Evolutionary conservation across 495 filamentous ascomycete genomes (phyloP), one percentile per base, ranked within the genome.

Genomic region (Penicillium bialowiezense): DNA sequence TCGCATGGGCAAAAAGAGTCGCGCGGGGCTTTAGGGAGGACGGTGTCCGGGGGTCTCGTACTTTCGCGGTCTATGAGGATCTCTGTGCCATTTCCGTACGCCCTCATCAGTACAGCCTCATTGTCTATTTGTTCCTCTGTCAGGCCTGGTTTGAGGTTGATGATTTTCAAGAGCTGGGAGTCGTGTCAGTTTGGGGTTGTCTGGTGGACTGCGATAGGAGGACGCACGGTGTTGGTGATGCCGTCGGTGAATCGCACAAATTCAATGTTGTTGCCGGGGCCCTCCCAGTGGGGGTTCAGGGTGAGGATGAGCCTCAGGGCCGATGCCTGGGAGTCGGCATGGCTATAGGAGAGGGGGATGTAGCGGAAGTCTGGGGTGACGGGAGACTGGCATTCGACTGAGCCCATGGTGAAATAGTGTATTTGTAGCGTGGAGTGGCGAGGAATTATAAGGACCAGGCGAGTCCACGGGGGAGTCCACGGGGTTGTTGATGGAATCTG

Each of bases 41-140:
- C 42, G 31, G 26, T 14, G 28, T 40, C 18, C 5, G 33, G 59
- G 40, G 23, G 52, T 34, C 35, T 48, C 81, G 79, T 85, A 84
- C 93, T 85, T 73, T 96, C 88, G 48, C 93, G 88, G 72, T 99
- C 95, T 72, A 99, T 97, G 54, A 99, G 81, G 41, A 97, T 78
- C 60, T 95, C 89, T 48, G 93, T 97, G 45, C 90, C 90, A 63
- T 92, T 84, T 55, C 93, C 93, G 67, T 97, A 99, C 42, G 93
- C 93, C 54, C 93, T 83, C 62, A 99, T 78, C 47, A 99, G 77
- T 55, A 99, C 80, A 9, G 95, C 89, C 55, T 96, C 90, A 38
- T 82, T 76, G 69, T 99, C 91, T 54, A 91, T 72, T 61, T 95
- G 68, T 43, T 89, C 81, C 55, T 88, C 75, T 15, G 87, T 85